Evolutionary conservation across 441 rosid genomes (phyloP), one percentile per base, ranked within the genome.

Genomic region (Bruguiera hainesii): DNA sequence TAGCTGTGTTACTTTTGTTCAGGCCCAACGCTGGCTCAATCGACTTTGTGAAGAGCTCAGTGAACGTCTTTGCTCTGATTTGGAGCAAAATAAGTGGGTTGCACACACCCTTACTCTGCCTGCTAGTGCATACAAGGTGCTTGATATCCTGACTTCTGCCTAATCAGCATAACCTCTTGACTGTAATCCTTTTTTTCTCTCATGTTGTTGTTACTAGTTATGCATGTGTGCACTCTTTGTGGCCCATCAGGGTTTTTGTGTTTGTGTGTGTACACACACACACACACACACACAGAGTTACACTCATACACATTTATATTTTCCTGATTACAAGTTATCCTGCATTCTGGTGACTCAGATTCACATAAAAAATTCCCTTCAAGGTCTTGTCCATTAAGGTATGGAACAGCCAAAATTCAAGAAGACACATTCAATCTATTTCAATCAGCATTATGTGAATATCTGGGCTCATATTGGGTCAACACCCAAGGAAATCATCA

Each of bases 11-110:
- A 25, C 18, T 4, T 23, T 23, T 23, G 23, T 55, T 64, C 69
- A 94, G 98, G 97, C 91, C 67, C 86, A 88, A 69, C 91, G 91
- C 72, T 94, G 98, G 98, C 87, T 94, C 56, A 85, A 91, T 73
- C 85, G 84, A 81, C 92, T 94, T 56, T 89, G 84, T 31, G 97
- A 91, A 74, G 96, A 94, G 76, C 86, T 94, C 57, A 80, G 78
- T 29, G 97, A 91, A 65, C 90, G 98, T 11, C 86, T 94, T 64
- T 72, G 83, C 70, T 73, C 75, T 64, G 98, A 94, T 73, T 78
- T 94, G 80, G 96, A 89, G 53, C 90, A 84, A 71, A 91, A 94
- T 79, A 94, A 81, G 76, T 80, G 96, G 66, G 83, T 85, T 66
- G 96, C 97, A 31, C 84, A 66, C 68, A 85, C 88, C 52, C 79